Evolutionary conservation across 2,329 filamentous ascomycete genomes (phyloP), one percentile per base, ranked within the genome.

Genomic region (Penicillium fuscoglaucum): DNA sequence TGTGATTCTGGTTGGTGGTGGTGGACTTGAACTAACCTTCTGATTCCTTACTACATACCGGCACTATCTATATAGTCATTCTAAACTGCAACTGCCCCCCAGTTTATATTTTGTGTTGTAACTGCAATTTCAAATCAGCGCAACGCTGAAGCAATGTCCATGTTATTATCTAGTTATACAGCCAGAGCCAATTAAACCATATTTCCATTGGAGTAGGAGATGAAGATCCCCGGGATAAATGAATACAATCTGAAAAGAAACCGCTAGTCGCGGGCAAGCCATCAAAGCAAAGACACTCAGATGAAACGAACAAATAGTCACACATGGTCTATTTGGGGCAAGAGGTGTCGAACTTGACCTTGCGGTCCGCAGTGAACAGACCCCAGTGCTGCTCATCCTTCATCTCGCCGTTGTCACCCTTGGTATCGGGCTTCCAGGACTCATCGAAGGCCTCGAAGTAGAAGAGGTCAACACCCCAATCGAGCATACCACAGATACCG

Each of bases 361-460:
- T 79, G 66, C 86, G 79, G 60, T 86, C 81, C 0, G 80, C 78
- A 43, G 80, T 85, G 82, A 87, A 89, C 43, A 85, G 84, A 67
- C 88, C 87, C 88, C 88, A 90, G 67, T 87, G 82, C 37, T 82
- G 86, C 82, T 90, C 87, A 67, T 87, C 83, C 48, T 80, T 82
- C 12, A 78, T 74, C 63, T 82, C 74, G 62, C 87, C 87, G 68
- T 87, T 84, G 70, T 88, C 82, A 67, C 88, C 87, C 60, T 82
- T 75, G 63, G 81, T 83, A 45, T 79, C 73, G 54, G 87, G 86
- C 83, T 90, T 90, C 85, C 86, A 89, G 59, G 83, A 78, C 82
- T 90, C 88, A 66, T 90, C 87, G 66, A 88, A 89, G 44, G 87
- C 87, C 80, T 90, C 87, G 66, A 90, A 90, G 76, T 84, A 88